phyloP scores from a whole-genome alignment of 768 basidiomycete species.

The Leccinum incarnatum region DNA sequence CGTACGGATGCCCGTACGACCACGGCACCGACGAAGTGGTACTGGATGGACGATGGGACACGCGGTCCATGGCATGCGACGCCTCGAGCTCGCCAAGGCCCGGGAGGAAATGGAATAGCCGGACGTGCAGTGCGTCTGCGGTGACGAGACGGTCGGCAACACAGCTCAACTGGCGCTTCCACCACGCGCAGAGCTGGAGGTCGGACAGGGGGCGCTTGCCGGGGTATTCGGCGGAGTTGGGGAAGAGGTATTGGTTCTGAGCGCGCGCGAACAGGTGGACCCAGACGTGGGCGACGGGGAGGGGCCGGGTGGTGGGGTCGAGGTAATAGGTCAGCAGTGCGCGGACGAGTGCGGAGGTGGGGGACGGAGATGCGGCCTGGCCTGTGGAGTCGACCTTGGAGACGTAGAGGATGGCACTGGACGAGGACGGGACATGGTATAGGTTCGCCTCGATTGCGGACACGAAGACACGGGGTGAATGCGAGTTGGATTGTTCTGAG shows the following conservation, averaged over 20 bases:
- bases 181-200: conserved; percentile 84
- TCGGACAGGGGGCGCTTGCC: conserved; percentile 79
- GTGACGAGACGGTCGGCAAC: conserved; percentile 44
- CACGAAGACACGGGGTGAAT: conserved; percentile 59
- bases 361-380: conserved; percentile 58
- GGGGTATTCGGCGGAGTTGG: conserved; percentile 69
- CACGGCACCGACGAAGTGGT: conserved; percentile 39
- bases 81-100: conserved; percentile 71
- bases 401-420: conserved; percentile 76
- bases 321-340: conserved; percentile 65
- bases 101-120: conserved; percentile 65
- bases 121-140: conserved; percentile 5
- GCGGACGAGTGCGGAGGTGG: conserved; percentile 66
- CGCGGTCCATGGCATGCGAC: conserved; percentile 47
- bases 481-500: conserved; percentile 54
- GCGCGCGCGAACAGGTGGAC: conserved; percentile 89
- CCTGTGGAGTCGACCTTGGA: conserved; percentile 96
- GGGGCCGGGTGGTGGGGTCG: conserved; percentile 59
- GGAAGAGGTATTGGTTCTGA: conserved; percentile 91
- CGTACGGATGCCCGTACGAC: conserved; percentile 82
- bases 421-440: conserved; percentile 70
- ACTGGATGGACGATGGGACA: conserved; percentile 22
- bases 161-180: conserved; percentile 71
- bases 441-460: conserved; percentile 77
- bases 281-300: conserved; percentile 58